Base-by-base conservation (phyloP, 176 grass and related monocot genomes). In the Alloteropsis semialata region DNA sequence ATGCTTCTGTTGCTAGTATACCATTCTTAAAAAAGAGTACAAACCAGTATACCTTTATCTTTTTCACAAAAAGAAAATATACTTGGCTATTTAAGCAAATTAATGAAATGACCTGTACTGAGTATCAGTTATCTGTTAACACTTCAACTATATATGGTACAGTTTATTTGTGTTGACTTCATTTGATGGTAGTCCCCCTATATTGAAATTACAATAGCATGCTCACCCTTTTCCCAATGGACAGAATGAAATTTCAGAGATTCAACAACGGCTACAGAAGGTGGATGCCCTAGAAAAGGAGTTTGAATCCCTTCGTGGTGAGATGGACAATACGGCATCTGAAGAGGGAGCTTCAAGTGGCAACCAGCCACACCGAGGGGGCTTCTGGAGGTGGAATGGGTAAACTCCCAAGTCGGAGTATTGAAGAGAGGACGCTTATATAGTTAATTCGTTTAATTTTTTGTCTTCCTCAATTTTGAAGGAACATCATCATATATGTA, bases 331-430 rank as follows among this genome's bases (percentile, higher is more conserved):
- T n/a, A 29, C 10, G 3, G 15, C 2, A 3, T 74, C 84, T 0
- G 59, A 83, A 5, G 25, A 82, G 21, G 59, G 48, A 66, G 32
- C 79, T 58, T 49, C 39, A 65, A 46, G 39, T 21, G 49, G 73
- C 73, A 72, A 78, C 65, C 69, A 83, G 49, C 15, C 2, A 7
- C 30, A 39, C 8, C 41, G 38, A 5, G 30, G 14, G 22, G 65
- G 88, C 41, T 86, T 90, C 32, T 86, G 84, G 79, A 82, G 84
- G 58, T 90, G 84, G 88, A 83, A 83, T 43, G 88, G 74, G 14
- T 81, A 82, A 49, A 18, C 16, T 6, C 21, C 16, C 9, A 17
- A 69, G 28, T 5, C 37, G 19, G 60, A 74, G 12, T 21, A 2
- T 30, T 49, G 37, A 55, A 82, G 18, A 37, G 7, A 46, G 25